Percentiles rank a stretch among this genome's conserved stretches.
Evolutionary conservation across 495 filamentous ascomycete genomes (phyloP).

Genomic region (Neurospora sublineolata): DNA sequence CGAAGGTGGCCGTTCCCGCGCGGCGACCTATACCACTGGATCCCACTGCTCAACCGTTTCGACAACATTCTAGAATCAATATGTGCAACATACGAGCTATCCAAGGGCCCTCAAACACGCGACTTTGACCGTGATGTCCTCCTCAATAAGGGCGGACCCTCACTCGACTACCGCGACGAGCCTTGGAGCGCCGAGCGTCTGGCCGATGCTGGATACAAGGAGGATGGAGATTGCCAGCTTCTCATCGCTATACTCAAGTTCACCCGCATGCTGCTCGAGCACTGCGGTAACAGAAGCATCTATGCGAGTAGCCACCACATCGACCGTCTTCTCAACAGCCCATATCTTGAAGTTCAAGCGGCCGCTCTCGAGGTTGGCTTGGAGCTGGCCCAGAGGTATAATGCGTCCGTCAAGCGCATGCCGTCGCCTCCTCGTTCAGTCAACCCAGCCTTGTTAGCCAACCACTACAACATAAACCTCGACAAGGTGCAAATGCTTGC

Average conservation of each 20-base stretch:
- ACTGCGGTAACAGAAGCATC: constrained; percentile 93
- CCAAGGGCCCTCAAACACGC: constrained; percentile 66
- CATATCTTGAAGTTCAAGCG: constrained; percentile 63
- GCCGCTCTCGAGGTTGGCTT: constrained; percentile 64
- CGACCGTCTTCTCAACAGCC: constrained; percentile 77
- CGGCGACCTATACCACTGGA: constrained; percentile 98
- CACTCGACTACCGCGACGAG: constrained; percentile 27
- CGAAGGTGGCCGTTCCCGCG: constrained; percentile 89
- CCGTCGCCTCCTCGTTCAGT: constrained; percentile 44
- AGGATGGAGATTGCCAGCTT: constrained; percentile 69
- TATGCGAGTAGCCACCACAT: constrained; percentile 84
- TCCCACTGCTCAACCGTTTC: constrained; percentile 86
- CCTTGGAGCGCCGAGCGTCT: constrained; percentile 37
- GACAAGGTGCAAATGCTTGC: constrained; percentile 77
- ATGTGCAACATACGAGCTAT: constrained; percentile 69
- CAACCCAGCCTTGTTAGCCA: constrained; percentile 62
- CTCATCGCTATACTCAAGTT: constrained; percentile 72
- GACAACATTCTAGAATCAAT: constrained; percentile 76
- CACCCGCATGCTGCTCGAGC: constrained; percentile 75
- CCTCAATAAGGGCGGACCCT: constrained; percentile 33
- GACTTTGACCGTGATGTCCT: constrained; percentile 58
- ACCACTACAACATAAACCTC: constrained; percentile 90
- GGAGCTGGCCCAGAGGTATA: constrained; percentile 82
- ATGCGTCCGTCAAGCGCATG: constrained; percentile 68
- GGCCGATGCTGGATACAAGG: constrained; percentile 46